Evolutionary conservation across 169 alveolate genomes (phyloP).

Genomic region (Plasmodium gonderi): DNA sequence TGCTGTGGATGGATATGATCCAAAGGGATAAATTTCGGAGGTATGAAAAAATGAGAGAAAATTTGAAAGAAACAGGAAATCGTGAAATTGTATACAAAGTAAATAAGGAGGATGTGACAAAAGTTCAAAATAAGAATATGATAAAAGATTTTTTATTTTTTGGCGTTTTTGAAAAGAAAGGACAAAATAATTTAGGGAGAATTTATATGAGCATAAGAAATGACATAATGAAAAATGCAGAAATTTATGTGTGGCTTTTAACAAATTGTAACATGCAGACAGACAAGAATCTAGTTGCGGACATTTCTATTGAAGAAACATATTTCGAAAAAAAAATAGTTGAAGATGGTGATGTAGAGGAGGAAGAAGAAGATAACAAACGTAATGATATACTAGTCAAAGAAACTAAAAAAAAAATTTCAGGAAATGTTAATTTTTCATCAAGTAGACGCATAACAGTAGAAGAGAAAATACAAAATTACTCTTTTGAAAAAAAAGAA

Average conservation of each 20-base stretch:
- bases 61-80: conserved; percentile 63
- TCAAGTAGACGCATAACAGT: background rate
- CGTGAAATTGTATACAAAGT: conserved; percentile 68
- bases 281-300: conserved; percentile 52
- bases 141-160: conserved; percentile 73
- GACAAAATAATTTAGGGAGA: conserved; percentile 82
- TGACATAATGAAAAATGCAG: conserved; percentile 70
- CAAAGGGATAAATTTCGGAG: conserved; percentile 79
- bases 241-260: conserved; percentile 58
- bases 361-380: background rate
- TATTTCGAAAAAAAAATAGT: conserved; percentile 33
- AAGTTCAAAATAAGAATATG: conserved; percentile 72
- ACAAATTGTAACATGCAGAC: conserved; percentile 72
- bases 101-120: conserved; percentile 60
- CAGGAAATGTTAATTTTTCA: background rate
- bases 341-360: background rate
- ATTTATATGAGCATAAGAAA: conserved; percentile 78
- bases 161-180: conserved; percentile 77
- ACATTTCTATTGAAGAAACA: conserved; percentile 43
- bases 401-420: conserved; percentile 13
- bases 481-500: conserved; percentile 45
- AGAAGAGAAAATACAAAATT: conserved; percentile 49
- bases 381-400: conserved; percentile 10
- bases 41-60: conserved; percentile 73
- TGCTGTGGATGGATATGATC: conserved; percentile 78